A percentile compares a stretch with the other conserved stretches of the same genome.
Evolutionary conservation across 2,329 filamentous ascomycete species (phyloP).

Genomic region (Sarocladiaceae sp.): DNA sequence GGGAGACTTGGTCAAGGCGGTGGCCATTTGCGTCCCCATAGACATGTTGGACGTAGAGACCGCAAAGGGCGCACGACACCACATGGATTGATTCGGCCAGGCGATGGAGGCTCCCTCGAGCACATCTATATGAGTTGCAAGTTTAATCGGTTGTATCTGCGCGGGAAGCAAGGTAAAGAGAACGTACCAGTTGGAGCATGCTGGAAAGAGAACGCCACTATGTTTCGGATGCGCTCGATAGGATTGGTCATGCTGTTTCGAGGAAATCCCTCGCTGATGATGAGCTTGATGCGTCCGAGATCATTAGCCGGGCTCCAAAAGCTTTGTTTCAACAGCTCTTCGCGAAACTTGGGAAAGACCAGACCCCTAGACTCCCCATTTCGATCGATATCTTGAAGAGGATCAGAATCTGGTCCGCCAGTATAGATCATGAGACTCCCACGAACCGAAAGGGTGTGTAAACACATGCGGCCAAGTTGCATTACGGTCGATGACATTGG

Average conservation of each 20-base stretch:
- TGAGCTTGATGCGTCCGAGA: conserved; percentile 67
- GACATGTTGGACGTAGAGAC: conserved; percentile 34
- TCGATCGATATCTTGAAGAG: conserved; percentile 40
- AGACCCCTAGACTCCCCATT: conserved; percentile 55
- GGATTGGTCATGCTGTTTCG: conserved; percentile 44
- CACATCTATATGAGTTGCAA: conserved; percentile 56
- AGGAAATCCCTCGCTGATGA: conserved; percentile 68
- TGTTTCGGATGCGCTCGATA: conserved; percentile 63
- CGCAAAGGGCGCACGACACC: conserved; percentile 43
- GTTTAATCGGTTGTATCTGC: neutral
- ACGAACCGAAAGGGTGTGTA: conserved; percentile 37
- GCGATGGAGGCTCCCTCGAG: conserved; percentile 69
- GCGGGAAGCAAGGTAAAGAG: neutral
- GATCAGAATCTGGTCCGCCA: conserved; percentile 2
- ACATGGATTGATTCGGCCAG: conserved; percentile 72
- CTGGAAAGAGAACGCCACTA: conserved; percentile 76
- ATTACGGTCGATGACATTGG: conserved; percentile 46
- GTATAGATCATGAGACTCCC: too few relatives aligned
- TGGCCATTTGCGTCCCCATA: too few relatives aligned
- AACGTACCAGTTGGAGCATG: conserved; percentile 69
- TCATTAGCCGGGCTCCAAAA: conserved; percentile 68
- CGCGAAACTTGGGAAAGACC: conserved; percentile 66
- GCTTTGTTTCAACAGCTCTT: conserved; percentile 60
- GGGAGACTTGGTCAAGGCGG: too few relatives aligned
- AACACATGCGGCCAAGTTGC: conserved; percentile 46